These are phyloP conservation scores for Penicillium italicum DNA, from an alignment of 2,329 filamentous ascomycete species.

Conservation along the genomic window DNA sequence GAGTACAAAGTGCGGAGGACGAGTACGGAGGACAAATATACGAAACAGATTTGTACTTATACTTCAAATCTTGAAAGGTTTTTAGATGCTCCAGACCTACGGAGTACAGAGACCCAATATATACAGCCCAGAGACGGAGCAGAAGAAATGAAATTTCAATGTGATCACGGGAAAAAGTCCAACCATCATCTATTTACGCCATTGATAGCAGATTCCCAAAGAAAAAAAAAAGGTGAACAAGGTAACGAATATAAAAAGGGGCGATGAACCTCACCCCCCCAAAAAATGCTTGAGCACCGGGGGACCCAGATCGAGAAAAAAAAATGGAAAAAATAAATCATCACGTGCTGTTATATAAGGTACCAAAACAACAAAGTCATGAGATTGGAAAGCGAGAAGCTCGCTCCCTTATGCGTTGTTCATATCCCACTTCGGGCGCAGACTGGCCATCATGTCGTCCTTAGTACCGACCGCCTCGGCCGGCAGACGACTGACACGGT, in stretches of 20 bases:
- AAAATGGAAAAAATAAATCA: constrained; percentile 20
- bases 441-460: constrained; percentile 59
- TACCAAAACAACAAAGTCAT: constrained; percentile 18
- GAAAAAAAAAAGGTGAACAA: not conserved
- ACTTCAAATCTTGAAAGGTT: not conserved
- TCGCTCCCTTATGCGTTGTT: constrained; percentile 19
- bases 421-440: constrained; percentile 57
- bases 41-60: not conserved
- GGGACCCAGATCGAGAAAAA: constrained; percentile 4
- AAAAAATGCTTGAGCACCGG: not conserved
- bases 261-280: not conserved
- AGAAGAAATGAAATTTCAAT: constrained; percentile 5
- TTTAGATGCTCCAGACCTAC: not conserved
- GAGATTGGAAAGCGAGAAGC: constrained; percentile 5
- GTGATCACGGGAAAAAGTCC: not conserved
- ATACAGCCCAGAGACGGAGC: constrained; percentile 4
- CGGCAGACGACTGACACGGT: constrained; percentile 80
- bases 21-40: not conserved
- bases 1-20: no score
- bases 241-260: constrained; percentile 7
- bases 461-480: constrained; percentile 75
- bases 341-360: constrained; percentile 17
- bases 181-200: constrained; percentile 11
- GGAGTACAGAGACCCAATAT: not conserved
- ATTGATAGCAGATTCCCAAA: not conserved